A percentile compares a stretch with the other conserved stretches of the same genome.
These are phyloP conservation scores for Oidium heveae DNA, from an alignment of 2,329 filamentous ascomycete species.

Conservation along the genomic window DNA sequence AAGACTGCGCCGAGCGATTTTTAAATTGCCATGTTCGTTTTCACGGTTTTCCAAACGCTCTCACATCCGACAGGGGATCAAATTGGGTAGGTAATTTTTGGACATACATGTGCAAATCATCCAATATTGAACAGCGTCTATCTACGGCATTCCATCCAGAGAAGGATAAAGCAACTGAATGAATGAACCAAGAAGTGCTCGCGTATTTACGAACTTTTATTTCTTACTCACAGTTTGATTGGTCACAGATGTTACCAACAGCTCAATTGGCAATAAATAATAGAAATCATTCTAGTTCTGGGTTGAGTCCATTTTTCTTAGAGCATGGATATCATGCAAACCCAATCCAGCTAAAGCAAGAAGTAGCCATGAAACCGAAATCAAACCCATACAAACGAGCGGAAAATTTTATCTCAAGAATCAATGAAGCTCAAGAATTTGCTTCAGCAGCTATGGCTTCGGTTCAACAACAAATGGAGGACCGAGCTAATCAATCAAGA, in stretches of 20 bases:
- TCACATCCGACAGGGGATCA: too few species aligned
- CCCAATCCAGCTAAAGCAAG: not conserved
- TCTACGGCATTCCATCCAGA: not conserved
- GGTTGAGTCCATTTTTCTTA: not conserved
- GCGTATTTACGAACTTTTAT: not conserved
- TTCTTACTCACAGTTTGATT: not conserved
- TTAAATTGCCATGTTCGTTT: too few species aligned
- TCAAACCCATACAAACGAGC: not conserved
- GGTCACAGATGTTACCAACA: not conserved
- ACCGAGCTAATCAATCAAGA: not conserved
- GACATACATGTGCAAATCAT: not conserved
- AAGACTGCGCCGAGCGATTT: not conserved
- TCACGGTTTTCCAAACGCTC: too few species aligned
- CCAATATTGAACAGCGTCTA: not conserved
- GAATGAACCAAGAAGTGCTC: not conserved
- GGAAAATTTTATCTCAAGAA: not conserved
- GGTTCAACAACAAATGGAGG: not conserved
- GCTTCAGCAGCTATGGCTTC: not conserved
- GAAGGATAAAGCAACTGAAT: too few species aligned
- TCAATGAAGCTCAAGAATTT: not conserved
- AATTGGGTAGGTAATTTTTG: too few species aligned
- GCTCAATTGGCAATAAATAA: not conserved
- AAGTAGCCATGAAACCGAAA: not conserved
- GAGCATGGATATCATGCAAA: not conserved
- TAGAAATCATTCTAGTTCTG: not conserved